These are phyloP conservation scores for Ogataea hybrid DNA, from an alignment of 1,139 yeast species.

Conservation along the genomic window DNA sequence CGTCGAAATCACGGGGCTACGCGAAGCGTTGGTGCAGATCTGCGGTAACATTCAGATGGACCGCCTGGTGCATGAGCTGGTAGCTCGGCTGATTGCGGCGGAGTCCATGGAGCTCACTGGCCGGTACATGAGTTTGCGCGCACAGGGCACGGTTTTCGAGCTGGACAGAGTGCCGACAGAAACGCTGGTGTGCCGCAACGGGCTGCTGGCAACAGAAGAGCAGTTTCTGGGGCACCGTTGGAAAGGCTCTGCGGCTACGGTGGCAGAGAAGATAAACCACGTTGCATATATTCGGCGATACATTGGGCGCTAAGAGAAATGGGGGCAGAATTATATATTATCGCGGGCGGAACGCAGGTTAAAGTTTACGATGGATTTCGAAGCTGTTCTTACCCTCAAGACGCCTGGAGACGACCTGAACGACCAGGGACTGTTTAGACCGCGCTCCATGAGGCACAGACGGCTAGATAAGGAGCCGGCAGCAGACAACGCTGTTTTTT, in stretches of 20 bases:
- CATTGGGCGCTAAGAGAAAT: constrained; percentile 5
- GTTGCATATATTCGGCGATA: constrained; percentile 31
- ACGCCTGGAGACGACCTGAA: constrained; percentile 1
- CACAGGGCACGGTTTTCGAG: constrained; percentile 45
- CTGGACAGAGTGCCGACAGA: constrained; percentile 11
- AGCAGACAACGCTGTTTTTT: neutral
- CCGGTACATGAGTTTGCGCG: constrained; percentile 36
- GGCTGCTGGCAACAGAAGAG: constrained; percentile 28
- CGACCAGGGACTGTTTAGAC: constrained; percentile 5
- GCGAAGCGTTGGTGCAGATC: constrained; percentile 58
- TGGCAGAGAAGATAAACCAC: constrained; percentile 33
- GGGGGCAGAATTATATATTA: neutral
- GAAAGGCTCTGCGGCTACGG: constrained; percentile 27
- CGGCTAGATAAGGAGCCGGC: neutral
- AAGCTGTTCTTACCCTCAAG: neutral
- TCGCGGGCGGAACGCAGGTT: neutral
- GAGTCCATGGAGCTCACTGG: constrained; percentile 51
- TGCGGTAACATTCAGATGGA: constrained; percentile 65
- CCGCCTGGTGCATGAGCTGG: constrained; percentile 53
- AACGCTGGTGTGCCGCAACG: constrained; percentile 14
- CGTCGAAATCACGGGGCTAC: constrained; percentile 64
- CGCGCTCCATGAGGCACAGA: constrained; percentile 3
- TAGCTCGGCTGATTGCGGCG: constrained; percentile 58
- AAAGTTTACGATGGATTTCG: constrained; percentile 2
- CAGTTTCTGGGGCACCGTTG: constrained; percentile 32